Base-by-base conservation (phyloP, 2,329 filamentous ascomycete species). In the Colletotrichum graminicola region DNA sequence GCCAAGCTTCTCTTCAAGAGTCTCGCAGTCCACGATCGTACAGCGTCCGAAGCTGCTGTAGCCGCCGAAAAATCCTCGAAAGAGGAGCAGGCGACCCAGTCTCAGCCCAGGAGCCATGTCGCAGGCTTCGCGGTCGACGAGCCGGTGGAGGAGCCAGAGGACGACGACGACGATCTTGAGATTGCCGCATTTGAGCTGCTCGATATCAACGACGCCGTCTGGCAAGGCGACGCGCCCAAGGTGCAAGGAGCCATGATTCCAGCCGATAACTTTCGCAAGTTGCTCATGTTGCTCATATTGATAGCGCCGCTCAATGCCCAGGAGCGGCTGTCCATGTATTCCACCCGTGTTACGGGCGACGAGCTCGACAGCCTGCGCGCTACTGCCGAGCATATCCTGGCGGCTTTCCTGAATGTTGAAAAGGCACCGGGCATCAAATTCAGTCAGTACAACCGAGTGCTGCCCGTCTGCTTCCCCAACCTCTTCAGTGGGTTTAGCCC, bases 221-320 rank as follows among this genome's bases (percentile, higher is more conserved):
- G 86, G 73, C 84, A 88, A 4, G 85, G 84, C 21, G 84, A 86
- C 72, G 78, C 80, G 4, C 80, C 85, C 0, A 85, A 85, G 4
- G 86, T 89, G 1, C 86, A 89, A 54, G 87, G 88, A n/a, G 89
- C 91, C 39, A 90, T 92, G 74, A 92, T 94, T 62, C 92, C 92
- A 0, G 88, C 90, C 0, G 92, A 94, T 77, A 94, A 94, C 76
- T 89, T 94, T 67, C 87, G 90, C 55, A 91, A 89, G 75, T 81
- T 94, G 10, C 80, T 94, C 39, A 91, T 93, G 87, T 83, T 94
- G 5, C 83, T 94, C 16, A 83, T 94, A 1, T 82, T 94, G 11
- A 83, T 89, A 45, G 90, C 92, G 1, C 91, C 92, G 0, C 81
- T 94, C 6, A 85, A 87, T 57, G 81, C 88, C 0, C 90, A 92